Percentiles rank a stretch among this genome's conserved stretches.
Conservation (phyloP, 2,329 filamentous ascomycete species). For the Botrytis pseudocinerea region DNA sequence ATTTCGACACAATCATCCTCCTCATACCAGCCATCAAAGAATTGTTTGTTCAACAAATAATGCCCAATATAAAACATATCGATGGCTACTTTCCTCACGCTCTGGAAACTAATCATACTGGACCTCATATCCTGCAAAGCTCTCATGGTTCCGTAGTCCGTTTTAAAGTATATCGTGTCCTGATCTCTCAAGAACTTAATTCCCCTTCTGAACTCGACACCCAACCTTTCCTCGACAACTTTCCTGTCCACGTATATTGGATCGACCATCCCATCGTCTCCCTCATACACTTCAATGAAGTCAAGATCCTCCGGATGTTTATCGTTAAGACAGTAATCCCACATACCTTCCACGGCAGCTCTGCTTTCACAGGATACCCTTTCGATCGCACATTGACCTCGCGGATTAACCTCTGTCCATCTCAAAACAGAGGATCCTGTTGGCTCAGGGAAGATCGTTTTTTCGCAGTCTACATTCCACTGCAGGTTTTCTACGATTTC, state of each 20-base stretch:
- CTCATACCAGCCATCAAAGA: slow-evolving; percentile 11
- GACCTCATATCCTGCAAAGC: slow-evolving; percentile 7
- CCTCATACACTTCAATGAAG: not conserved
- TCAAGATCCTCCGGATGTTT: not conserved
- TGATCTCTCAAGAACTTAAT: slow-evolving; percentile 9
- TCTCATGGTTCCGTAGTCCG: not conserved
- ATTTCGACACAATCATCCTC: not conserved
- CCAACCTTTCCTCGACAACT: not conserved
- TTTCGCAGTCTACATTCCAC: slow-evolving; percentile 12
- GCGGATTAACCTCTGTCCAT: slow-evolving; percentile 6
- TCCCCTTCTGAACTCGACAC: not conserved
- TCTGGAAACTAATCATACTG: not conserved
- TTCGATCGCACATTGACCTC: not conserved
- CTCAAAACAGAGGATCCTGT: slow-evolving; percentile 10
- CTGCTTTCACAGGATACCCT: slow-evolving; percentile 8
- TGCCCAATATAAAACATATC: not conserved
- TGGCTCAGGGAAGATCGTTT: slow-evolving; percentile 11
- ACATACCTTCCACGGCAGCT: not conserved
- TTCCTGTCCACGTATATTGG: not conserved
- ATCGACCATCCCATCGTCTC: not conserved
- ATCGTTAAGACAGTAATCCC: slow-evolving; percentile 17
- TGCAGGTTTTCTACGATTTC: not conserved
- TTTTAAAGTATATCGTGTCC: slow-evolving; percentile 12
- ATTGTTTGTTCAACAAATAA: slow-evolving; percentile 15
- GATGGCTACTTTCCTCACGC: not conserved